Evolutionary conservation across 2,329 filamentous ascomycete species (phyloP).

Genomic region (Cercospora zeae-maydis): DNA sequence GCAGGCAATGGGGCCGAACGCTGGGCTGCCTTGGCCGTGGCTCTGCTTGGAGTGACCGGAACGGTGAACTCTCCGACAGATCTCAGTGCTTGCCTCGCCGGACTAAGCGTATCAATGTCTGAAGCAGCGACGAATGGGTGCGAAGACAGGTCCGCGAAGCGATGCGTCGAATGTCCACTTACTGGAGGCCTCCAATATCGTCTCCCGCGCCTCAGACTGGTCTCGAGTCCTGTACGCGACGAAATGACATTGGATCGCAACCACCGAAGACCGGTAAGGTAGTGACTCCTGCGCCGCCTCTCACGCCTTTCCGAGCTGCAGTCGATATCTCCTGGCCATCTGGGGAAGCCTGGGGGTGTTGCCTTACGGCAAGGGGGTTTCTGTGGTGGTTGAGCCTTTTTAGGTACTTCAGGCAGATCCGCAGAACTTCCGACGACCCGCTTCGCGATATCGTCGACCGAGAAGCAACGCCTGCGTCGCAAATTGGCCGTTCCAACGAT

Average conservation of each 20-base stretch:
- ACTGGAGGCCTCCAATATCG: slow-evolving; percentile 33
- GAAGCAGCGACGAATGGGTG: slow-evolving; percentile 29
- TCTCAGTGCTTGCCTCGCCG: slow-evolving; percentile 25
- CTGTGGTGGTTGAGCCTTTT: slow-evolving; percentile 23
- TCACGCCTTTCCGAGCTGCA: not conserved
- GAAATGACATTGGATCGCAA: not conserved
- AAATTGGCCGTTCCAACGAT: too few species aligned
- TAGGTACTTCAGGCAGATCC: slow-evolving; percentile 1
- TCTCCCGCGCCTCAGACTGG: not conserved
- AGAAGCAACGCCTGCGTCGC: slow-evolving; percentile 21
- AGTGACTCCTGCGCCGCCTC: not conserved
- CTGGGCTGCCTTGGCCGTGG: slow-evolving; percentile 15
- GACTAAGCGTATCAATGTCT: slow-evolving; percentile 5
- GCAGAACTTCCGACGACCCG: not conserved
- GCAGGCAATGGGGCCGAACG: slow-evolving; percentile 22
- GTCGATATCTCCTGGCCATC: slow-evolving; percentile 26
- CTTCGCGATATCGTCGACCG: slow-evolving; percentile 20
- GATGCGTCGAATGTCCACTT: slow-evolving; percentile 31
- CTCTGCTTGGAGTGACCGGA: slow-evolving; percentile 24
- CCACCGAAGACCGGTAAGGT: not conserved
- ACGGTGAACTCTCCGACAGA: slow-evolving; percentile 25
- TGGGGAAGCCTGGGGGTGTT: slow-evolving; percentile 32
- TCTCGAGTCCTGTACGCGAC: not conserved
- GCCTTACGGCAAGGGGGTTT: slow-evolving; percentile 24
- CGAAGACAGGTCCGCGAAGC: slow-evolving; percentile 20